Conservation (phyloP, 306 rosid genomes). For the Malus sieversii region DNA sequence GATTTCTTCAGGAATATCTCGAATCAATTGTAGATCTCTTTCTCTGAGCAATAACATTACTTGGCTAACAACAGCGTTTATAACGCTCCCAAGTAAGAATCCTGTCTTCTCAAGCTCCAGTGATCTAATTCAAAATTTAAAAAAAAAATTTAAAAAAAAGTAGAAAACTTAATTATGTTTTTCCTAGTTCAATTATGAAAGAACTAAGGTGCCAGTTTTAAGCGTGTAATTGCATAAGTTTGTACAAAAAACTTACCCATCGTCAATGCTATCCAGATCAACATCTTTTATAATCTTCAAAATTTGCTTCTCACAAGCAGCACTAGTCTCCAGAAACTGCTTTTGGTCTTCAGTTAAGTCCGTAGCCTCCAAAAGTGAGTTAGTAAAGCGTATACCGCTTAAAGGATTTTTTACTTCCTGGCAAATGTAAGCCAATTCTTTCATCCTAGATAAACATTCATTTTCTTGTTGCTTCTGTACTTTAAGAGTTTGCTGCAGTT, state of each 20-base stretch:
- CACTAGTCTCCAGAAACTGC: constrained; percentile 86
- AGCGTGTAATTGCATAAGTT: background rate
- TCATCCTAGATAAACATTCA: constrained; percentile 65
- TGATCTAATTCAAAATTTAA: constrained; percentile 41
- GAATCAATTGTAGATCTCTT: constrained; percentile 77
- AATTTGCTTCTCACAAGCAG: constrained; percentile 95
- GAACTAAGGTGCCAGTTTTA: background rate
- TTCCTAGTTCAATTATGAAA: background rate
- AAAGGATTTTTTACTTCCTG: constrained; percentile 90
- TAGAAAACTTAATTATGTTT: constrained; percentile 10
- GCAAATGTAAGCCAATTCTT: constrained; percentile 87
- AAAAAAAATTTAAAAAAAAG: background rate
- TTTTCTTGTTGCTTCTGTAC: constrained; percentile 83
- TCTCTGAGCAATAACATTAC: constrained; percentile 83
- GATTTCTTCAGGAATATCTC: constrained; percentile 98
- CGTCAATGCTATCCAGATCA: constrained; percentile 65
- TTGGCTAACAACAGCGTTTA: constrained; percentile 98
- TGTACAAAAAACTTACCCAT: constrained; percentile 60
- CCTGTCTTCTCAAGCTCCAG: constrained; percentile 86
- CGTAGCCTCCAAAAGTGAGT: constrained; percentile 90
- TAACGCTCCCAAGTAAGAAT: constrained; percentile 80
- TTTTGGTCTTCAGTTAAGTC: constrained; percentile 81
- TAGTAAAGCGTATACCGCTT: constrained; percentile 84
- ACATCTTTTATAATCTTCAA: constrained; percentile 63
- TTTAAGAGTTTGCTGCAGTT: constrained; percentile 73